phyloP scores from a whole-genome alignment of 257 asterid species.

The Solanum appendiculatum region DNA sequence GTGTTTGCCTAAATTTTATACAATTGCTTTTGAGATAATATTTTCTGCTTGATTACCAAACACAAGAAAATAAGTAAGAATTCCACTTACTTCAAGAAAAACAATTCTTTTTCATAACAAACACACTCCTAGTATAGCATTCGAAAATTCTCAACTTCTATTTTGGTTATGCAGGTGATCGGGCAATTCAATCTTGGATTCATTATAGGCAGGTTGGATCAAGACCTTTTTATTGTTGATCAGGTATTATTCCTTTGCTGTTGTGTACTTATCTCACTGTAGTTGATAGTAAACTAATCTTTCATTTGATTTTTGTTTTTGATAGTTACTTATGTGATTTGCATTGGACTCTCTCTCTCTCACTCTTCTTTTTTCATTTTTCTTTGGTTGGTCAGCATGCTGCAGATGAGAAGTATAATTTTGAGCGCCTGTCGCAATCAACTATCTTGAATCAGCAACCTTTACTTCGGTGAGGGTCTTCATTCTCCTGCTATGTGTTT shows the following conservation, averaged over 20 bases:
- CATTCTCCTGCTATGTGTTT: not conserved
- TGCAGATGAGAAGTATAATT: conserved; percentile 96
- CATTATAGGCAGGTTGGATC: conserved; percentile 76
- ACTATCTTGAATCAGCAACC: conserved; percentile 96
- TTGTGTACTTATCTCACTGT: not conserved
- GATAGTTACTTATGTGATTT: not conserved
- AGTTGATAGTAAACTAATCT: not conserved
- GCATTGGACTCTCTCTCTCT: not conserved
- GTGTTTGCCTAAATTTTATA: not conserved
- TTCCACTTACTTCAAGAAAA: not conserved
- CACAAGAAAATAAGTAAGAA: not conserved
- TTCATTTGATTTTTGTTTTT: not conserved
- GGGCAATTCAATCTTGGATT: conserved; percentile 98
- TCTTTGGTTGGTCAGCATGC: conserved; percentile 62
- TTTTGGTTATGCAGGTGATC: conserved; percentile 49
- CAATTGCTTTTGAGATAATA: not conserved
- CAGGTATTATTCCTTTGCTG: conserved; percentile 48
- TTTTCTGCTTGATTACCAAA: not conserved
- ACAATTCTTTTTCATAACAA: not conserved
- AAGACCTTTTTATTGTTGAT: conserved; percentile 92
- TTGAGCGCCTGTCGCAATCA: conserved; percentile 68
- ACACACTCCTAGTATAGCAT: not conserved
- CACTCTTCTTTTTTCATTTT: not conserved
- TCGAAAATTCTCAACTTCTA: not conserved
- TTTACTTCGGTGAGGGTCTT: conserved; percentile 57